Percentiles rank a stretch among this genome's conserved stretches.
These are phyloP conservation scores for Penicillium sp. DNA, from an alignment of 2,329 filamentous ascomycete species.

Conservation along the genomic window DNA sequence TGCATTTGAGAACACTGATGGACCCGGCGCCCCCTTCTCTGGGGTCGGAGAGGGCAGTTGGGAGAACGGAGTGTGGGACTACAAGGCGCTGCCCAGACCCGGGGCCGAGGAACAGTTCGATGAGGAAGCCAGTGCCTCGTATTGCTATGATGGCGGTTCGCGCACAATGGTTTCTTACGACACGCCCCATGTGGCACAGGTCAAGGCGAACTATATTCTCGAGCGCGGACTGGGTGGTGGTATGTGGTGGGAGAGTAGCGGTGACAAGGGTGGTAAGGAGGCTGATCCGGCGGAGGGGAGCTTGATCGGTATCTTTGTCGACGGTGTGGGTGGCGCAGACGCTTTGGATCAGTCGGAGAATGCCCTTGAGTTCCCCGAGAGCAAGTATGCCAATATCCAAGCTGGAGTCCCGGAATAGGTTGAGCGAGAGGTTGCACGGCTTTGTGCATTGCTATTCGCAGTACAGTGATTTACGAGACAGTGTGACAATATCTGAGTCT, in stretches of 20 bases:
- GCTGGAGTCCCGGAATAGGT: slow-evolving; percentile 26
- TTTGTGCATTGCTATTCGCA: not conserved
- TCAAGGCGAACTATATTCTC: slow-evolving; percentile 71
- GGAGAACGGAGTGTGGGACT: slow-evolving; percentile 86
- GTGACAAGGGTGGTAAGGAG: slow-evolving; percentile 62
- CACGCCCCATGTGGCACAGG: slow-evolving; percentile 57
- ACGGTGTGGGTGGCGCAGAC: slow-evolving; percentile 34
- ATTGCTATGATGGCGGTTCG: slow-evolving; percentile 66
- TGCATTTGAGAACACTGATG: slow-evolving; percentile 76
- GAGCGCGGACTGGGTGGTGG: slow-evolving; percentile 71
- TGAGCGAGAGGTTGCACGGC: not conserved
- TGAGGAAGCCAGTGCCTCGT: slow-evolving; percentile 65
- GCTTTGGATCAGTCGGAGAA: slow-evolving; percentile 40
- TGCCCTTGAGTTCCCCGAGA: slow-evolving; percentile 41
- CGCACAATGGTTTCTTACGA: slow-evolving; percentile 75
- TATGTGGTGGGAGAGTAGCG: slow-evolving; percentile 95
- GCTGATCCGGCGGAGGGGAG: slow-evolving; percentile 51
- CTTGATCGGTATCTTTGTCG: slow-evolving; percentile 61
- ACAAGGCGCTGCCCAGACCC: slow-evolving; percentile 73
- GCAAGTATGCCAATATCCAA: slow-evolving; percentile 43
- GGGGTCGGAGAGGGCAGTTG: slow-evolving; percentile 74
- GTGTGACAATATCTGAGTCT: slow-evolving; percentile 1
- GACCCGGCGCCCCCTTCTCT: slow-evolving; percentile 67
- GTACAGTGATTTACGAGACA: not conserved
- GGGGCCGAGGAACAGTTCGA: slow-evolving; percentile 68